phyloP scores from a whole-genome alignment of 1,139 yeast genomes.

The Geotrichum candidum region DNA sequence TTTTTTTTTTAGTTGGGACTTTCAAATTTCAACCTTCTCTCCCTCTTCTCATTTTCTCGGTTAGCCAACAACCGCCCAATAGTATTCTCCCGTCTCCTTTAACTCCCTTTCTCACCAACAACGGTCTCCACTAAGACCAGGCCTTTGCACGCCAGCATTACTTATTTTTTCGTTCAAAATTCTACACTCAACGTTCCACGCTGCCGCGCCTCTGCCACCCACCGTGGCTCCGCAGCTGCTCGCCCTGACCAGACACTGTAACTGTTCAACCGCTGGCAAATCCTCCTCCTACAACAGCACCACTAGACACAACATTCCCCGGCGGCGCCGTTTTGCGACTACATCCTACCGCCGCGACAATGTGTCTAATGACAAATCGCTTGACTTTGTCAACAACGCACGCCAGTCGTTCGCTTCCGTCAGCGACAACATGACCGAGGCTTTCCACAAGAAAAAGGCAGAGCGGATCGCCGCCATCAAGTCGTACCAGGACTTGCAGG shows the following conservation, averaged over 20 bases:
- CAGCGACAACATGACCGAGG: not conserved
- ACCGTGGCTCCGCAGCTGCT: not conserved
- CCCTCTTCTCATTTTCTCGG: not conserved
- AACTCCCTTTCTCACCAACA: not conserved
- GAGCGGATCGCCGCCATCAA: not conserved
- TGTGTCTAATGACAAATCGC: not conserved
- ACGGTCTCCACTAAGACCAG: not conserved
- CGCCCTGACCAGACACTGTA: not conserved
- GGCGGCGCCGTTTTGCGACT: not conserved
- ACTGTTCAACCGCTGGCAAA: not conserved
- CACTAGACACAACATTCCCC: not conserved
- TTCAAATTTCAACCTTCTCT: not conserved
- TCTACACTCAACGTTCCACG: not conserved
- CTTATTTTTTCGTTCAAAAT: not conserved
- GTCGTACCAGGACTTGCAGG: not conserved
- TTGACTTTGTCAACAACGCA: not conserved
- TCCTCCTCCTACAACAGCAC: not conserved
- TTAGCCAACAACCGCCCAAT: not conserved
- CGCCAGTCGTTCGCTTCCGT: not conserved
- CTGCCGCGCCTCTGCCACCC: not conserved
- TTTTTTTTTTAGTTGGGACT: not conserved
- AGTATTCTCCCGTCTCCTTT: too few species aligned
- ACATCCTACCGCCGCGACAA: not conserved
- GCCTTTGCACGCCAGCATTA: not conserved
- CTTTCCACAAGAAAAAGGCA: not conserved